These are phyloP conservation scores for Candida hungchunana DNA, from an alignment of 805 yeast species.

Conservation along the genomic window DNA sequence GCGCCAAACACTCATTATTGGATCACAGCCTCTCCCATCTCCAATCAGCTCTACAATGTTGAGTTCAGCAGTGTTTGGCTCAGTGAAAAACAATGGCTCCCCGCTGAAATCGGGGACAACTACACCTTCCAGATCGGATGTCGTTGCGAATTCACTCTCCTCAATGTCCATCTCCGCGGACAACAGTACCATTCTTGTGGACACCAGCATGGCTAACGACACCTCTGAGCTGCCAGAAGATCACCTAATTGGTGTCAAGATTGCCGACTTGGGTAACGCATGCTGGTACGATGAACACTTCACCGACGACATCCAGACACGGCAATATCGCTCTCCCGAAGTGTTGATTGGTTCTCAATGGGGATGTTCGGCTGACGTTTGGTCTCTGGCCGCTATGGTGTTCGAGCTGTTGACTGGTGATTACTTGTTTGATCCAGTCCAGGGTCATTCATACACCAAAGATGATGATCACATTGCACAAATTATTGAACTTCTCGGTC, in stretches of 20 bases:
- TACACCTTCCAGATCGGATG: conserved; percentile 17
- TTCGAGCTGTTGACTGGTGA: conserved; percentile 95
- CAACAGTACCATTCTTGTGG: conserved; percentile 18
- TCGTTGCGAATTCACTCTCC: conserved; percentile 35
- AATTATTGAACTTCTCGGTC: conserved; percentile 77
- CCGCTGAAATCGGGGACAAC: conserved; percentile 9
- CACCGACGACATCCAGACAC: conserved; percentile 66
- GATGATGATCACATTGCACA: conserved; percentile 98
- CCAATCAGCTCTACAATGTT: conserved; percentile 60
- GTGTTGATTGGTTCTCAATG: conserved; percentile 74
- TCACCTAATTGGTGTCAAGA: conserved; percentile 70
- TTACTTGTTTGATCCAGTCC: conserved; percentile 83
- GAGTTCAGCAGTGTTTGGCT: no score
- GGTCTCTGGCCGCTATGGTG: conserved; percentile 92
- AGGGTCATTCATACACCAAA: conserved; percentile 70
- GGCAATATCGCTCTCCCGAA: conserved; percentile 86
- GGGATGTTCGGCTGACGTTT: conserved; percentile 94
- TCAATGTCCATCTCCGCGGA: conserved; percentile 35
- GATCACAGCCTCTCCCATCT: conserved; percentile 90
- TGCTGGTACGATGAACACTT: conserved; percentile 65
- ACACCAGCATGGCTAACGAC: no score
- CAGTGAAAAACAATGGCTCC: conserved; percentile 7
- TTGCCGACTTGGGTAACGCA: conserved; percentile 83
- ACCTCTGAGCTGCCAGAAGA: conserved; percentile 14
- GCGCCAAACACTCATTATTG: conserved; percentile 74